phyloP scores from a whole-genome alignment of 345 rosid genomes.

The Noccaea bulbosa region DNA sequence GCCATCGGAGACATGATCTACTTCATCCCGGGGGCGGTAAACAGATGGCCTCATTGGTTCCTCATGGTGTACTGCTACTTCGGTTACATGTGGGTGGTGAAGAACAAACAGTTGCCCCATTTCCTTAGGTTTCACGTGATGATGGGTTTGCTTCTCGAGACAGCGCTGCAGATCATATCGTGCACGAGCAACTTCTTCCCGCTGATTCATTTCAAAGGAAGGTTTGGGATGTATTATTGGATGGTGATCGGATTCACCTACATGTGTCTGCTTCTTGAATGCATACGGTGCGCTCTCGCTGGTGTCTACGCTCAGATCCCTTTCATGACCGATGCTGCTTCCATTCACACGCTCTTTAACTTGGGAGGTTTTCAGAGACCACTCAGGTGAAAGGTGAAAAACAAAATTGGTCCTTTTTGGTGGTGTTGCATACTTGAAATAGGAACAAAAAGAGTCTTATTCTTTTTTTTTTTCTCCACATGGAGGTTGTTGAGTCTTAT shows the following conservation, averaged over 20 bases:
- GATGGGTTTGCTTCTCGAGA: slow-evolving; percentile 89
- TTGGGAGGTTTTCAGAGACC: slow-evolving; percentile 62
- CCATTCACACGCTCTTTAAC: slow-evolving; percentile 66
- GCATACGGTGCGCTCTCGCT: slow-evolving; percentile 68
- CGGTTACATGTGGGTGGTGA: slow-evolving; percentile 63
- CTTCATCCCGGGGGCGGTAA: slow-evolving; percentile 72
- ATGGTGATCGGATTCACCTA: slow-evolving; percentile 60
- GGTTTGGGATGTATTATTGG: slow-evolving; percentile 73
- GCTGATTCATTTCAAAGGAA: slow-evolving; percentile 69
- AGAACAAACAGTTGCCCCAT: slow-evolving; percentile 74
- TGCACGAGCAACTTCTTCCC: slow-evolving; percentile 73
- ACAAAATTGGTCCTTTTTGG: not conserved
- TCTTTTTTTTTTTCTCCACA: not conserved
- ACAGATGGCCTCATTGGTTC: slow-evolving; percentile 77
- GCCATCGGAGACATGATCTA: slow-evolving; percentile 56
- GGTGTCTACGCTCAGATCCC: slow-evolving; percentile 71
- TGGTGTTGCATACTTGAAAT: slow-evolving; percentile 16
- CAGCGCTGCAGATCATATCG: slow-evolving; percentile 69
- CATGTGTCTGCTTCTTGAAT: slow-evolving; percentile 61
- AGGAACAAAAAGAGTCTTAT: slow-evolving; percentile 18
- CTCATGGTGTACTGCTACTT: slow-evolving; percentile 64
- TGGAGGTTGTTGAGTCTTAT: slow-evolving; percentile 17
- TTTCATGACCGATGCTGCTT: slow-evolving; percentile 69
- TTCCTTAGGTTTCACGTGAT: slow-evolving; percentile 83
- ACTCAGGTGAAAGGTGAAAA: slow-evolving; percentile 35